These are phyloP conservation scores for Fusarium metavorans DNA, from an alignment of 2,329 filamentous ascomycete species.

Conservation along the genomic window DNA sequence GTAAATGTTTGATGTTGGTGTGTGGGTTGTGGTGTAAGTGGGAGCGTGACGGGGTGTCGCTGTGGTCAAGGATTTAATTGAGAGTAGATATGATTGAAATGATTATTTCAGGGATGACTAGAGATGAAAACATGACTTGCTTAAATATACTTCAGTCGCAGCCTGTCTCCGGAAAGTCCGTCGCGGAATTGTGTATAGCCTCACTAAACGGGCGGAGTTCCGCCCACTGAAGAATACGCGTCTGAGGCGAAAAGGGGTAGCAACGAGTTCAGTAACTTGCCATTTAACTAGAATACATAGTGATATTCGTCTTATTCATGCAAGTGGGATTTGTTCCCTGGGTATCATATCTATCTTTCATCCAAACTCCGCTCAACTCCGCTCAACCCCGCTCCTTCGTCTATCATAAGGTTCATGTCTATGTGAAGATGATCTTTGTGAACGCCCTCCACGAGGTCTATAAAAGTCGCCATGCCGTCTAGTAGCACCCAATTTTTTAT, in stretches of 20 bases:
- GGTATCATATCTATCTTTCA: slow-evolving; percentile 40
- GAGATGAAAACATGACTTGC: background rate
- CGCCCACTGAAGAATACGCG: slow-evolving; percentile 24
- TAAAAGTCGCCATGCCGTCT: slow-evolving; percentile 45
- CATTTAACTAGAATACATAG: background rate
- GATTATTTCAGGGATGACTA: background rate
- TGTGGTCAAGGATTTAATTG: background rate
- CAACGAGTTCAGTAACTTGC: background rate
- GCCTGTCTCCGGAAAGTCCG: background rate
- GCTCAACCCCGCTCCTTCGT: background rate
- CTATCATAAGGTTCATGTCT: slow-evolving; percentile 35
- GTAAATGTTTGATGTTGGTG: slow-evolving; percentile 9
- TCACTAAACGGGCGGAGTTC: slow-evolving; percentile 38
- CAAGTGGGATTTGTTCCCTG: slow-evolving; percentile 29
- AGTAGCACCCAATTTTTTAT: background rate
- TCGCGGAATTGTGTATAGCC: background rate
- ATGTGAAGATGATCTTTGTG: slow-evolving; percentile 5
- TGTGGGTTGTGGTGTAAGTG: background rate
- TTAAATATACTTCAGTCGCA: background rate
- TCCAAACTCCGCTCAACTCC: slow-evolving; percentile 11
- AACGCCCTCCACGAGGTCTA: slow-evolving; percentile 26
- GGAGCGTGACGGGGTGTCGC: background rate
- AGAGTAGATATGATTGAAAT: background rate
- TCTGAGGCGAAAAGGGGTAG: background rate
- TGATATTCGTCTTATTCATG: background rate